phyloP scores from a whole-genome alignment of 2,329 filamentous ascomycete species.

The Tothia fuscella region DNA sequence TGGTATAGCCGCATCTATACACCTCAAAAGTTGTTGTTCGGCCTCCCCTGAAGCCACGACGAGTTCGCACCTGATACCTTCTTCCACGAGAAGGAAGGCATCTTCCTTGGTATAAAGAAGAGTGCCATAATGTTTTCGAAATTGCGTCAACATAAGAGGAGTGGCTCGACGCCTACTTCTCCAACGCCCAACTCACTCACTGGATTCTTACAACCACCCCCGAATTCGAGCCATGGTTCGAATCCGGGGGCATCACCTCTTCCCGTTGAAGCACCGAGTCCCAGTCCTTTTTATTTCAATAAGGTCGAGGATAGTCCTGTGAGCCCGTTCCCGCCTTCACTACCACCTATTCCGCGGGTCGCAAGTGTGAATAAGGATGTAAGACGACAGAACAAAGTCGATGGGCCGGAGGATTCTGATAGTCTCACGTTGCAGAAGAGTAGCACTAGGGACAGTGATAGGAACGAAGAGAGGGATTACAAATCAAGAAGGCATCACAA shows the following conservation, averaged over 20 bases:
- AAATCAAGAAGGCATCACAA: not conserved
- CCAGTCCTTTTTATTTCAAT: not conserved
- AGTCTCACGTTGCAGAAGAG: too few species aligned
- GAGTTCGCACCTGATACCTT: too few species aligned
- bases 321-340: conserved; percentile 25
- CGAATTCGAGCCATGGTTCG: conserved; percentile 13
- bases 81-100: too few species aligned
- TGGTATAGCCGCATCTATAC: too few species aligned
- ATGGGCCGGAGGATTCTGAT: conserved; percentile 3
- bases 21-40: too few species aligned
- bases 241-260: conserved; percentile 15
- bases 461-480: not conserved
- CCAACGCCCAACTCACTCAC: conserved; percentile 21
- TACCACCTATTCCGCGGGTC: conserved; percentile 28
- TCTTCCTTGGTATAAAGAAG: too few species aligned
- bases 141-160: conserved; percentile 27
- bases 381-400: not conserved
- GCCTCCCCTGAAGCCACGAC: too few species aligned
- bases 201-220: conserved; percentile 17
- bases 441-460: not conserved
- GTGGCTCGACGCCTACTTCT: conserved; percentile 23
- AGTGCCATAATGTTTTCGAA: conserved; percentile 26
- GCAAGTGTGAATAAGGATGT: conserved; percentile 16
- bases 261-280: not conserved
- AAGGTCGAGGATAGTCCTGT: conserved; percentile 16